These are phyloP conservation scores for Calonectria honghensis DNA, from an alignment of 2,329 filamentous ascomycete species.

Conservation along the genomic window DNA sequence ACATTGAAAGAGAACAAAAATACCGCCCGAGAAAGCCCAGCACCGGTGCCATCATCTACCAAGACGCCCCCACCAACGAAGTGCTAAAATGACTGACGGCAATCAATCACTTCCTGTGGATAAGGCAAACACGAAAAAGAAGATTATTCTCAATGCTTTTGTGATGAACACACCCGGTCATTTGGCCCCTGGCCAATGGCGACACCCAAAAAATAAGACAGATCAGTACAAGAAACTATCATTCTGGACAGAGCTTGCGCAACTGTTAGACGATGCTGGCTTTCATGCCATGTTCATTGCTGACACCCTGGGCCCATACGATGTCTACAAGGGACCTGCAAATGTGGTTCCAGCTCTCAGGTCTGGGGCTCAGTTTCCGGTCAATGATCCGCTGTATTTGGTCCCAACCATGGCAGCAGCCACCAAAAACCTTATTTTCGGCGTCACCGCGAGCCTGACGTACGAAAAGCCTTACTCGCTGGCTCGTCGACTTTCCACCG, in stretches of 20 bases:
- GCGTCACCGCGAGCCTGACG: constrained; percentile 59
- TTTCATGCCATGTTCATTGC: constrained; percentile 72
- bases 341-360: constrained; percentile 53
- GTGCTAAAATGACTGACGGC: not conserved
- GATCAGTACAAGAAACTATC: constrained; percentile 51
- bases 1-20: not conserved
- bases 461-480: constrained; percentile 61
- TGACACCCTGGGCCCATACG: constrained; percentile 68
- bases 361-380: constrained; percentile 64
- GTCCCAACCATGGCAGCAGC: constrained; percentile 68
- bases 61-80: not conserved
- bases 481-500: constrained; percentile 59
- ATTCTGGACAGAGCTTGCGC: constrained; percentile 68
- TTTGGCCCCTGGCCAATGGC: constrained; percentile 46
- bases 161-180: constrained; percentile 47
- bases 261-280: constrained; percentile 65
- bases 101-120: not conserved
- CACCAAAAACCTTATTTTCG: constrained; percentile 65
- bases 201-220: constrained; percentile 47
- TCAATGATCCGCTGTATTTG: constrained; percentile 61
- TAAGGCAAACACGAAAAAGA: constrained; percentile 19
- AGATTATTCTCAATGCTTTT: constrained; percentile 47
- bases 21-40: not conserved
- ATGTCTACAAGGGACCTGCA: constrained; percentile 43
- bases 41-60: not conserved